Conservation (phyloP, 192 early-diverging fungal genomes). For the Coemansia sp. region DNA sequence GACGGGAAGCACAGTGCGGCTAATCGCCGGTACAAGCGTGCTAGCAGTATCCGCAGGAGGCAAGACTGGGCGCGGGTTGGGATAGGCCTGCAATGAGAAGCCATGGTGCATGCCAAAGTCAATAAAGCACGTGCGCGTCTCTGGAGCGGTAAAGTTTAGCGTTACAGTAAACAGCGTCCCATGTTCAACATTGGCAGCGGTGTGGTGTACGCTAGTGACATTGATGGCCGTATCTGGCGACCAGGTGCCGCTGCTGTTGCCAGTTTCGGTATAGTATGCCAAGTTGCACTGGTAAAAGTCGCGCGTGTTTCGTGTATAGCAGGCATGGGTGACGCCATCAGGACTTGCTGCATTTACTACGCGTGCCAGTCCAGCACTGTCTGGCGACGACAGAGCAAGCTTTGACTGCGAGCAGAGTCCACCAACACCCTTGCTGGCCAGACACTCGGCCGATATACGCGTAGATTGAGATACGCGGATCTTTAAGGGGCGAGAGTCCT, state of each 20-base stretch:
- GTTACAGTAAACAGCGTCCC: conserved; percentile 42
- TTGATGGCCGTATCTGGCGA: conserved; percentile 39
- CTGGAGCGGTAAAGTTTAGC: conserved; percentile 38
- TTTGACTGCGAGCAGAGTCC: conserved; percentile 19
- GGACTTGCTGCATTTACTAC: conserved; percentile 25
- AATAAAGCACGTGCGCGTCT: conserved; percentile 55
- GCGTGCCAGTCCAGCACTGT: conserved; percentile 37
- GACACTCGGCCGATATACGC: conserved; percentile 26
- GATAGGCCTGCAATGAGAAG: conserved; percentile 46
- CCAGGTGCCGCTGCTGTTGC: conserved; percentile 15
- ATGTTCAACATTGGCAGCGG: conserved; percentile 4
- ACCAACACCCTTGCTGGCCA: background rate
- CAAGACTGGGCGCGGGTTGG: conserved; percentile 37
- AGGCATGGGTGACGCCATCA: conserved; percentile 3
- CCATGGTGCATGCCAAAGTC: conserved; percentile 45
- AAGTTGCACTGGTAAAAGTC: conserved; percentile 44
- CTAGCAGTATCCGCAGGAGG: conserved; percentile 18
- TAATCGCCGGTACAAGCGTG: conserved; percentile 15
- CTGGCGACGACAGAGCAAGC: conserved; percentile 43
- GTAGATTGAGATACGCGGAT: conserved; percentile 40
- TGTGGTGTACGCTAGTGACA: conserved; percentile 28
- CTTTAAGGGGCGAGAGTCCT: conserved; percentile 25
- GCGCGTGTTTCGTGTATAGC: conserved; percentile 40
- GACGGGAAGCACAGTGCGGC: conserved; percentile 33
- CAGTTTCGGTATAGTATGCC: background rate